Conservation (phyloP, 2,329 filamentous ascomycete genomes). For the Aspergillus sp. region DNA sequence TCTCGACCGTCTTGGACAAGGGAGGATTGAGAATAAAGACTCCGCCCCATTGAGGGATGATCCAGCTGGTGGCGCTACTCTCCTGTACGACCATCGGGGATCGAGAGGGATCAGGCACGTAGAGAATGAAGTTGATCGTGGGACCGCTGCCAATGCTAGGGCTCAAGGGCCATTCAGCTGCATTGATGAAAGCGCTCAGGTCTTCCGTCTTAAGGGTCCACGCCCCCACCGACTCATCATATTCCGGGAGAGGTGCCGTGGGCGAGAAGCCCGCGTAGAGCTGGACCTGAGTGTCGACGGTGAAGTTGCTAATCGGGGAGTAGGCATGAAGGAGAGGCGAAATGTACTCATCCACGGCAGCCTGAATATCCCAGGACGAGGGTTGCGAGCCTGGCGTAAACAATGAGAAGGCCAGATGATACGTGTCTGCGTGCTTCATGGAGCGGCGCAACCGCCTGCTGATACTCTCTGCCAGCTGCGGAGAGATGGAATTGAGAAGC, state of each 20-base stretch:
- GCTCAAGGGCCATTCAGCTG: constrained; percentile 93
- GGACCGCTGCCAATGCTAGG: constrained; percentile 91
- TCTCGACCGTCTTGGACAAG: constrained; percentile 36
- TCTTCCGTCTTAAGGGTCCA: constrained; percentile 79
- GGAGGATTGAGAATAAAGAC: constrained; percentile 65
- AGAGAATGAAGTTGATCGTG: constrained; percentile 94
- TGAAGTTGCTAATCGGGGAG: constrained; percentile 86
- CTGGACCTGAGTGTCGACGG: constrained; percentile 93
- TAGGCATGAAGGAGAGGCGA: constrained; percentile 77
- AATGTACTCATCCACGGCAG: constrained; percentile 77
- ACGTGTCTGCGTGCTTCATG: constrained; percentile 88
- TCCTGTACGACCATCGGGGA: constrained; percentile 61
- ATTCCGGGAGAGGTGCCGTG: constrained; percentile 59
- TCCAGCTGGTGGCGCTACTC: constrained; percentile 71
- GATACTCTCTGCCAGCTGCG: constrained; percentile 57
- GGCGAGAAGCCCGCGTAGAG: constrained; percentile 74
- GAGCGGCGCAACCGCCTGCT: constrained; percentile 73
- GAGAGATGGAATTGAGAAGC: constrained; percentile 39
- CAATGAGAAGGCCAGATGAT: constrained; percentile 92
- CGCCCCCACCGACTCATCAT: constrained; percentile 54
- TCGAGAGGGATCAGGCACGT: constrained; percentile 70
- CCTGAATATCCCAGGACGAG: constrained; percentile 87
- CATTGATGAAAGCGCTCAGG: constrained; percentile 92
- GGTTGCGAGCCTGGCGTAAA: constrained; percentile 78
- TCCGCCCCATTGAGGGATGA: constrained; percentile 94